Base-by-base conservation (phyloP, 116 monocot species). In the Thalassia testudinum region DNA sequence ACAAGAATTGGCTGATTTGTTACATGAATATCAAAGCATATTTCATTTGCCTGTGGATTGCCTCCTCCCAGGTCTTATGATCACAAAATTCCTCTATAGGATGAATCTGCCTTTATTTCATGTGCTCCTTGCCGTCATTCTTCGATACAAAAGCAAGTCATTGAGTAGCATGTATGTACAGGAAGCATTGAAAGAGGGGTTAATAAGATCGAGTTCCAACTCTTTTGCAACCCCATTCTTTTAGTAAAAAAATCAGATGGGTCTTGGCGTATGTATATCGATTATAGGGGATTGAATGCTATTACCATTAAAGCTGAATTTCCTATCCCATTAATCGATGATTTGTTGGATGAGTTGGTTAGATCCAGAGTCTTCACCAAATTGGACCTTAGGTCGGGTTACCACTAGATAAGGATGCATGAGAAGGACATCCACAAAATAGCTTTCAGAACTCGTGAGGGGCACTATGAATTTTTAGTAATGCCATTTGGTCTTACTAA, bases 401-500 rank as follows among this genome's bases (percentile, higher is more conserved):
- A 57, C 37, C 57, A 57, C 23, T 42, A 57, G 1, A 57, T 57
- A 1, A 5, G 42, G 5, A 24, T 57, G 6, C 20, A 23, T 0
- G 21, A 20, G 12, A 42, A 23, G 7, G 57, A 57, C 24, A 38
- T 40, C 12, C 45, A 25, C 26, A 59, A 59, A 44, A 54, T 21
- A 1, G 18, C 54, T 0, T 37, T 54, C 17, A 29, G 28, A 20
- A 58, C 58, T 16, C 21, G 25, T 14, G 59, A 47, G 0, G 45
- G 59, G 1, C 27, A 25, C 0, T 47, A 26, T 27, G 7, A 59
- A 45, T 59, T 27, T 24, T 24, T 59, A 1, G 59, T 47, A 0
- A 59, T 59, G 59, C 16, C 40, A 24, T 57, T 57, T 17, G 42
- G 42, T 0, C 16, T 57, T 0, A 21, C 58, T 13, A 57, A 59